These are phyloP conservation scores for Lavandula angustifolia DNA, from an alignment of 257 asterid genomes.

Conservation along the genomic window DNA sequence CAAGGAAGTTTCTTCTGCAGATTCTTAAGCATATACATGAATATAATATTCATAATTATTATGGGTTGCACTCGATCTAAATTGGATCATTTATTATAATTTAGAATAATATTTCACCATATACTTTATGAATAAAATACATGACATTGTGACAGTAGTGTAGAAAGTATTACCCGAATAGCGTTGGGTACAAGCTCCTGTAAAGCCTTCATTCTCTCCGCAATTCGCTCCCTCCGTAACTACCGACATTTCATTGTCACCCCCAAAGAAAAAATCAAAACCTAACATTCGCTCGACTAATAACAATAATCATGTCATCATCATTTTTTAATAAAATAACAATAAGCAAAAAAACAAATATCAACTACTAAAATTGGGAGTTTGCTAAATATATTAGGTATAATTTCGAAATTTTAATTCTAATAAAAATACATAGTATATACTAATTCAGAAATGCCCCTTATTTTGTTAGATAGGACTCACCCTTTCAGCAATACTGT, in stretches of 20 bases:
- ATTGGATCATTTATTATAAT: too few species aligned
- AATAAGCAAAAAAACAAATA: background rate
- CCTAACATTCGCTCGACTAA: constrained; percentile 34
- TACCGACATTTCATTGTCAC: constrained; percentile 46
- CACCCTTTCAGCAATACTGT: constrained; percentile 91
- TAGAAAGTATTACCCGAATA: background rate
- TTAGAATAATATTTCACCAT: too few species aligned
- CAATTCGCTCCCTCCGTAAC: constrained; percentile 98
- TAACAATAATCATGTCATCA: constrained; percentile 16
- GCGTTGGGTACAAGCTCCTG: constrained; percentile 94
- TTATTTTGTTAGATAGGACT: constrained; percentile 24
- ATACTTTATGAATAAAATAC: too few species aligned
- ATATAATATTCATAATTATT: too few species aligned
- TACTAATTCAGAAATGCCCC: too few species aligned
- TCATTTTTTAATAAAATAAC: background rate
- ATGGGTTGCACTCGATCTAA: too few species aligned
- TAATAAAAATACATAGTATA: too few species aligned
- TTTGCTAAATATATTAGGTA: too few species aligned
- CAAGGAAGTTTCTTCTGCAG: constrained; percentile 12
- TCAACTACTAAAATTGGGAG: too few species aligned
- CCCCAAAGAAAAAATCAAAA: constrained; percentile 26
- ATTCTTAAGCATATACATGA: too few species aligned
- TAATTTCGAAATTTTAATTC: too few species aligned
- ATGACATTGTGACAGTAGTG: too few species aligned
- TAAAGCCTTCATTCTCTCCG: constrained; percentile 90